Conservation (phyloP, 2,329 filamentous ascomycete genomes). For the Cladophialophora immunda region DNA sequence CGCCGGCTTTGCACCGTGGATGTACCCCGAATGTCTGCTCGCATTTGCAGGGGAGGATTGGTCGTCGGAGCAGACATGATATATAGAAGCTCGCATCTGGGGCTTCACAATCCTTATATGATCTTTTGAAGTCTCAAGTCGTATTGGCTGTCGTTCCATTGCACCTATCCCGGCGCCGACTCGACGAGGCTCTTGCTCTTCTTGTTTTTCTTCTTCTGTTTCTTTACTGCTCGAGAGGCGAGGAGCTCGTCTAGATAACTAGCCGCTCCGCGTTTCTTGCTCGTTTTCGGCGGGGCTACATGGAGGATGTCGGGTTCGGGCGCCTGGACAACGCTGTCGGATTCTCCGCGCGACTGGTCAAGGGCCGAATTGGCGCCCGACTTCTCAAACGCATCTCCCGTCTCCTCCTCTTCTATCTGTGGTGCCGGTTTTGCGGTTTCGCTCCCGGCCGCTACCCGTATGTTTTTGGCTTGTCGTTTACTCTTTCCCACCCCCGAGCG, state of each 20-base stretch:
- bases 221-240: slow-evolving; percentile 38
- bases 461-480: not conserved
- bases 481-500: slow-evolving; percentile 14
- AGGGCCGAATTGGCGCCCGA: not conserved
- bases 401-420: not conserved
- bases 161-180: not conserved
- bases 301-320: not conserved
- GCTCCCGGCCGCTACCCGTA: not conserved
- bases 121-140: not conserved
- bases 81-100: not conserved
- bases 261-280: slow-evolving; percentile 32
- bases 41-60: not conserved
- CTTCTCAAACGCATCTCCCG: not conserved
- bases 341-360: not conserved
- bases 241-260: slow-evolving; percentile 41
- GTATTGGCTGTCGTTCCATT: not conserved
- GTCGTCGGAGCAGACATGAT: not conserved
- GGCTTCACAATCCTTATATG: not conserved
- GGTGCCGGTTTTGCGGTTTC: not conserved
- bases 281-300: not conserved
- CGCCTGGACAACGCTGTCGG: not conserved
- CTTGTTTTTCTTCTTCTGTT: slow-evolving; percentile 39
- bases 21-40: not conserved
- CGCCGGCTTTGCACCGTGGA: not conserved
- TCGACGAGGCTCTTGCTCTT: slow-evolving; percentile 10